Evolutionary conservation across 139 green algal species (phyloP), one percentile per base, ranked within the genome.

Genomic region (Micromonas commoda): DNA sequence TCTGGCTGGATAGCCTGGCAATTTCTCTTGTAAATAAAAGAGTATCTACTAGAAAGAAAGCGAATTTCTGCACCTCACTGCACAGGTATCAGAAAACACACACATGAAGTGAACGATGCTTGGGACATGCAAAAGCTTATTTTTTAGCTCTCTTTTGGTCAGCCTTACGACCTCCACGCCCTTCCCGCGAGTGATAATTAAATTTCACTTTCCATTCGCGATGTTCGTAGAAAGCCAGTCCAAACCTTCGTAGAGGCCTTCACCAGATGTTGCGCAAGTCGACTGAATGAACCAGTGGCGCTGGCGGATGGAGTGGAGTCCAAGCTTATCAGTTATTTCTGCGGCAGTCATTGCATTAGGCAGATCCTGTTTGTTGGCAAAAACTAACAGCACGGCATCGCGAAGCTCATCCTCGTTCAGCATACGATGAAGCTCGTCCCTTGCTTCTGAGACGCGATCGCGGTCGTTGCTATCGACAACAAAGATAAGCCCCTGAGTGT

Each of bases 311-410:
- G 85, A 91, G 89, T 97, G 92, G 81, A 99, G 88, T 51, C 93
- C 94, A 64, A 99, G 90, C 90, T 97, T 97, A 86, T 99, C 95
- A 45, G 95, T 98, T 81, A 99, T 97, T 86, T 98, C 94, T 64
- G 94, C 94, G n/a, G 93, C 92, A 78, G 96, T 97, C 95, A 99
- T 99, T 6, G 94, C 94, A 82, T 98, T 97, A 19, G 94, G 94
- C 87, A 99, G 86, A 85, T 99, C 95, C 88, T 99, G 95, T 87
- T 99, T 99, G 91, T 99, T 99, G 81, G 95, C 95, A 82, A 99
- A 98, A 34, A 98, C 93, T 53, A 98, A 85, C 82, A 98, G 89
- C 65, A 97, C 93, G 13, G 95, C 95, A 51, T 98, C 92, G 77
- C 94, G 92, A 80, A 98, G 72, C 64, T 89, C 85, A 64, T 89